A percentile compares a stretch with the other conserved stretches of the same genome.
phyloP scores from a whole-genome alignment of 2,329 filamentous ascomycete species.

The Penicillium sp. region DNA sequence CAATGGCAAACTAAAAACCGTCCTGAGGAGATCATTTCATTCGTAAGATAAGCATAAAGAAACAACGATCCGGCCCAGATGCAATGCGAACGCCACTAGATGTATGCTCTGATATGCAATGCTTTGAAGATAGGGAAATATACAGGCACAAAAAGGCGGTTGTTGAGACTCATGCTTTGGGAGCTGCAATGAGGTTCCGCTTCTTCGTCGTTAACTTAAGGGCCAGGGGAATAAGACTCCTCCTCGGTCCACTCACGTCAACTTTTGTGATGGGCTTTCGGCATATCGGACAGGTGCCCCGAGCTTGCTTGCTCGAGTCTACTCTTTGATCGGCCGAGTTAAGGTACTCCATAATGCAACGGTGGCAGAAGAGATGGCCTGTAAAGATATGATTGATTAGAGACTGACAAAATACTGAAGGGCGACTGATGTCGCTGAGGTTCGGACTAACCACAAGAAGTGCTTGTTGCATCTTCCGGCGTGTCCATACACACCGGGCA shows the following conservation, averaged over 20 bases:
- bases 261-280: constrained; percentile 40
- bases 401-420: background rate
- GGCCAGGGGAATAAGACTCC: constrained; percentile 40
- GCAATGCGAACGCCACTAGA: constrained; percentile 1
- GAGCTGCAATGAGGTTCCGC: background rate
- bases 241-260: constrained; percentile 34
- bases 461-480: constrained; percentile 59
- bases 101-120: constrained; percentile 7
- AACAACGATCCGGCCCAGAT: background rate
- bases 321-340: constrained; percentile 52
- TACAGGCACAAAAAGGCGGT: background rate
- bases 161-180: background rate
- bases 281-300: constrained; percentile 47
- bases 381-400: background rate
- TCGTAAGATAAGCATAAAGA: background rate
- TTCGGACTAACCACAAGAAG: constrained; percentile 54
- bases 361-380: constrained; percentile 65
- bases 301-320: constrained; percentile 29
- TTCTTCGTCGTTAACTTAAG: constrained; percentile 37
- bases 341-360: constrained; percentile 60
- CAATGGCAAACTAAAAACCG: background rate
- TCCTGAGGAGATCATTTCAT: background rate
- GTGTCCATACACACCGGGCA: constrained; percentile 66
- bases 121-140: constrained; percentile 1
- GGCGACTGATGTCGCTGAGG: background rate